Conservation (phyloP, 129 eudicot genomes). For the Tanacetum coccineum region DNA sequence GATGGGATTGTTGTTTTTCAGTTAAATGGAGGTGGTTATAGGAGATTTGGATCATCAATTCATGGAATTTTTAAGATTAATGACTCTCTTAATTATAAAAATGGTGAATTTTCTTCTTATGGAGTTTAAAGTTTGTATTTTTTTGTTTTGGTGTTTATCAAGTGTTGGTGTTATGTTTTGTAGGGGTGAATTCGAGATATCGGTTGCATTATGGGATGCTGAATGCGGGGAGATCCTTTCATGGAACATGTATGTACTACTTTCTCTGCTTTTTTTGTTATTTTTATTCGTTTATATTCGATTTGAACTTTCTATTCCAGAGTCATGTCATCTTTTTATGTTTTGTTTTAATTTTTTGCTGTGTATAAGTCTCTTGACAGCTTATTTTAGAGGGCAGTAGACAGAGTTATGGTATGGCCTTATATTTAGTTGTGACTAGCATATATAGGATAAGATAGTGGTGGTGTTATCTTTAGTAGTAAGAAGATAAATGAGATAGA, state of each 20-base stretch:
- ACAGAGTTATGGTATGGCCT: conserved; percentile 6
- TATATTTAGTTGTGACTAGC: not conserved
- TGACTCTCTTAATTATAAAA: conserved; percentile 6
- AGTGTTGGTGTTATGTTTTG: not conserved
- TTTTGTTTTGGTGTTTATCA: not conserved
- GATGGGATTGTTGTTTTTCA: conserved; percentile 12
- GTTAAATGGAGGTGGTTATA: conserved; percentile 33
- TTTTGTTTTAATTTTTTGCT: not conserved
- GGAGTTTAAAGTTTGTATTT: not conserved
- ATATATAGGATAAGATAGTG: not conserved
- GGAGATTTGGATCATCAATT: conserved; percentile 36
- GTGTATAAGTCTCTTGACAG: not conserved
- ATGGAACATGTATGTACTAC: conserved; percentile 44
- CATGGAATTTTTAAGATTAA: conserved; percentile 19
- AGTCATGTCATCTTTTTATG: not conserved
- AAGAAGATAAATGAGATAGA: conserved; percentile 12
- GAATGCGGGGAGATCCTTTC: conserved; percentile 33
- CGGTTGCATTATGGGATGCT: conserved; percentile 24
- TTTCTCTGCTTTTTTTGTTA: not conserved
- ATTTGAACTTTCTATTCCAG: not conserved
- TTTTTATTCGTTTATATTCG: not conserved
- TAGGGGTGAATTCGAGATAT: conserved; percentile 26
- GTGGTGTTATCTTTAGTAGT: not conserved
- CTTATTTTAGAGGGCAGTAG: no score
- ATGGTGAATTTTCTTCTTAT: conserved; percentile 12